Percentiles rank a stretch among this genome's conserved stretches.
Conservation (phyloP, 2,329 filamentous ascomycete species). For the Aspergillus neotritici region DNA sequence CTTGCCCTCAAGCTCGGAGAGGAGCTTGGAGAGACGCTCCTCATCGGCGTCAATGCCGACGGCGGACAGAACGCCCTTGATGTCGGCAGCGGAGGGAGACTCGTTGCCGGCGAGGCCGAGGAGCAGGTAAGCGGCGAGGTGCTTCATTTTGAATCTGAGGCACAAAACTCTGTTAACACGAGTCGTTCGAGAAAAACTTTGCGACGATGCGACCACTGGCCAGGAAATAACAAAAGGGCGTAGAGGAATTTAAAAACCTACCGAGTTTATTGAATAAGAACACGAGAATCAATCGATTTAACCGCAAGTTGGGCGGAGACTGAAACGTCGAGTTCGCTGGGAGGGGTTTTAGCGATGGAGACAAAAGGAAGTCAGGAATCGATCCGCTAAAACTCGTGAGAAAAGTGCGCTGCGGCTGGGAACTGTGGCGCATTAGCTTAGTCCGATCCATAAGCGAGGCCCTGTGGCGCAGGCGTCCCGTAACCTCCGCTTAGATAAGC, state of each 20-base stretch:
- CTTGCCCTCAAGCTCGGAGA: slow-evolving; percentile 65
- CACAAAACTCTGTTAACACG: no score
- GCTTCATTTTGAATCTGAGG: slow-evolving; percentile 78
- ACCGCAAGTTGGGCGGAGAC: slow-evolving; percentile 97
- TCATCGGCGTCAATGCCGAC: slow-evolving; percentile 92
- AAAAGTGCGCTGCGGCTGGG: slow-evolving; percentile 36
- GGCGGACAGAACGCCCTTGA: slow-evolving; percentile 83
- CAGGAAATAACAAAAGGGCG: background rate
- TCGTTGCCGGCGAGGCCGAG: slow-evolving; percentile 88
- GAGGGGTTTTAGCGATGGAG: slow-evolving; percentile 22
- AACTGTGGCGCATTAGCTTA: slow-evolving; percentile 28
- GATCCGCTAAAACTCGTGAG: slow-evolving; percentile 24
- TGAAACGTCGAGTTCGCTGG: slow-evolving; percentile 88
- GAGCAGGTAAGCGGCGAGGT: slow-evolving; percentile 98
- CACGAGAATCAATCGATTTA: slow-evolving; percentile 93
- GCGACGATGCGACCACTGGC: background rate
- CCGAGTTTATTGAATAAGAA: slow-evolving; percentile 34
- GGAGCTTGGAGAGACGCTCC: slow-evolving; percentile 78
- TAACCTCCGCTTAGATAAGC: slow-evolving; percentile 2
- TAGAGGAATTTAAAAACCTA: slow-evolving; percentile 18
- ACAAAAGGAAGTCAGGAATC: slow-evolving; percentile 27
- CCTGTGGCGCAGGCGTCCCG: slow-evolving; percentile 21
- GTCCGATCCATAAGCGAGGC: slow-evolving; percentile 30
- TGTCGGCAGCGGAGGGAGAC: slow-evolving; percentile 75
- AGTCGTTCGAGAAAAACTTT: background rate